phyloP scores from a whole-genome alignment of 805 yeast species.

The Candida golubevii region DNA sequence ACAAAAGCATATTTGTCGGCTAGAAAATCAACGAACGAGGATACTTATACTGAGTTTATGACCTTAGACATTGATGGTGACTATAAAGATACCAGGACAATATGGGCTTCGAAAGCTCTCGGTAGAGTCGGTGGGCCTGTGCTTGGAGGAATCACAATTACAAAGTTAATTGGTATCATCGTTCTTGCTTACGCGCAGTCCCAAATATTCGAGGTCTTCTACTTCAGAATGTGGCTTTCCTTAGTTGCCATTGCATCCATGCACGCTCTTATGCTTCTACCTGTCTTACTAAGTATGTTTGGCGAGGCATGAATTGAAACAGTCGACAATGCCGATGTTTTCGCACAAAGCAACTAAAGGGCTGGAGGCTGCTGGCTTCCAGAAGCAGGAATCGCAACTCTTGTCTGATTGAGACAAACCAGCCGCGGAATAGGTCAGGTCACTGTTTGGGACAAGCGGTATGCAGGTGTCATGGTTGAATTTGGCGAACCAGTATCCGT shows the following conservation, averaged over 20 bases:
- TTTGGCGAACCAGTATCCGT: conserved; percentile 3
- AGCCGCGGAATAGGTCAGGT: no score
- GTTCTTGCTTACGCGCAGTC: conserved; percentile 86
- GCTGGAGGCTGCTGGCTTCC: no score
- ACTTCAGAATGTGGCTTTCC: conserved; percentile 92
- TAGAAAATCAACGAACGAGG: conserved; percentile 18
- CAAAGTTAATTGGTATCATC: conserved; percentile 82
- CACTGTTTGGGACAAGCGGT: no score
- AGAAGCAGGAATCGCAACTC: no score
- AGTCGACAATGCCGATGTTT: no score
- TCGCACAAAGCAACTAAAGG: no score
- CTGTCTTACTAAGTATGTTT: conserved; percentile 59
- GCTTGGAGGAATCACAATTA: conserved; percentile 82
- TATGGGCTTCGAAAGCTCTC: conserved; percentile 55
- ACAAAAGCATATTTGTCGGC: conserved; percentile 66
- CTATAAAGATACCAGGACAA: conserved; percentile 5
- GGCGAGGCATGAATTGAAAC: conserved; percentile 31
- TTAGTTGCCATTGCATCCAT: conserved; percentile 71
- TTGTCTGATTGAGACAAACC: no score
- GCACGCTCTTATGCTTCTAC: conserved; percentile 76
- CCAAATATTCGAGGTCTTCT: conserved; percentile 84
- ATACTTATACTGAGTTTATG: conserved; percentile 16
- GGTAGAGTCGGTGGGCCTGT: conserved; percentile 85
- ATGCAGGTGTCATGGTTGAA: no score
- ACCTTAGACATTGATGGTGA: background rate